phyloP scores from a whole-genome alignment of 225 moss, liverwort and hornwort genomes.

The Pseudisothecium myosuroides region DNA sequence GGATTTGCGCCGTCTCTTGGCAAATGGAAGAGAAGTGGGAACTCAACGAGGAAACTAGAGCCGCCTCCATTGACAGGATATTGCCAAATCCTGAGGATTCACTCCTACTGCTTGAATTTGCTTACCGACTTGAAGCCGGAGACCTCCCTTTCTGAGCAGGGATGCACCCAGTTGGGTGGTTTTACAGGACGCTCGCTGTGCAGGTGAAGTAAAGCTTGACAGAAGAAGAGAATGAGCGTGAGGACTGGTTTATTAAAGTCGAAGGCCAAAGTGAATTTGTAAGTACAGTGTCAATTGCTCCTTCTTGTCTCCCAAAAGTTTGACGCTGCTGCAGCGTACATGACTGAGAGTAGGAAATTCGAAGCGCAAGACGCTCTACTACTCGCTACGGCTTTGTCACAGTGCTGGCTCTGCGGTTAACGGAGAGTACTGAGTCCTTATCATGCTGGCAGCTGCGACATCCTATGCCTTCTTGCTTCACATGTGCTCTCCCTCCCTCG shows the following conservation, averaged over 20 bases:
- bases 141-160: neutral
- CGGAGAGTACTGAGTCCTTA: neutral
- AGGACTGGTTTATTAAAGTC: neutral
- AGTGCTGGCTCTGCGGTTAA: neutral
- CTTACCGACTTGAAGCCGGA: neutral
- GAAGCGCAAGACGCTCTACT: neutral
- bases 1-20: neutral
- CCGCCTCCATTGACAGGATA: neutral
- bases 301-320: neutral
- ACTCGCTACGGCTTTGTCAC: neutral
- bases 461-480: constrained; percentile 9
- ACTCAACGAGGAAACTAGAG: neutral
- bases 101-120: neutral
- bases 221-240: neutral
- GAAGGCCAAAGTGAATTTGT: neutral
- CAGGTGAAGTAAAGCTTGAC: neutral
- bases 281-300: neutral
- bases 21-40: constrained; percentile 11
- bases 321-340: neutral
- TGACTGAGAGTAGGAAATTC: neutral
- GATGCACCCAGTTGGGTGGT: neutral
- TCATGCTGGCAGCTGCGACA: constrained; percentile 11
- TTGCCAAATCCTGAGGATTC: neutral
- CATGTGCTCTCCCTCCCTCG: constrained; percentile 13
- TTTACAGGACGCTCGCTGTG: neutral